Evolutionary conservation across 129 eudicot genomes (phyloP).

Genomic region (Ambrosia artemisiifolia): DNA sequence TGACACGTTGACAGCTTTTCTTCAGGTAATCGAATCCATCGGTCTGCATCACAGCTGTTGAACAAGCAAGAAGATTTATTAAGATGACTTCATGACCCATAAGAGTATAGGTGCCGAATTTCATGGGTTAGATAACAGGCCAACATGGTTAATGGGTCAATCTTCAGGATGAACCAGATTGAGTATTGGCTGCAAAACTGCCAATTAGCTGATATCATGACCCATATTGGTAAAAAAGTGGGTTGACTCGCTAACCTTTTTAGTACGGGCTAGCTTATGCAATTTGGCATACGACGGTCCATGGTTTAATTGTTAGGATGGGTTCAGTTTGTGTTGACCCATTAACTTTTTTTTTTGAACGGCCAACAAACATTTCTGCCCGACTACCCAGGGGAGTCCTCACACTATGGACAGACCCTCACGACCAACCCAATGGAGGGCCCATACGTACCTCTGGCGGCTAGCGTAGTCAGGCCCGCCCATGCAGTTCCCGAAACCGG

Average conservation of each 20-base stretch:
- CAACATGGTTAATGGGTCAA: background rate
- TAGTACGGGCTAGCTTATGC: background rate
- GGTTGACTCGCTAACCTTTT: background rate
- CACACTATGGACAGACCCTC: too few relatives aligned
- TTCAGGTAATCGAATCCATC: conserved; percentile 80
- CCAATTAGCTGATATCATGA: background rate
- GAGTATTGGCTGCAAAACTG: background rate
- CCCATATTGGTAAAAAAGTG: background rate
- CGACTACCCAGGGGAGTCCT: too few relatives aligned
- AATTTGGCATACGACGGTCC: background rate
- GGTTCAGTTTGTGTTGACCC: background rate
- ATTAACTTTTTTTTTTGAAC: background rate
- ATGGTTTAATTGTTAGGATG: background rate
- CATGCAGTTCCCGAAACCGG: too few relatives aligned
- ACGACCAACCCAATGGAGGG: too few relatives aligned
- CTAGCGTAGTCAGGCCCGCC: too few relatives aligned
- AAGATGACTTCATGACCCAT: background rate
- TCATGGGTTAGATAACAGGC: background rate
- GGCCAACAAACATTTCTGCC: too few relatives aligned
- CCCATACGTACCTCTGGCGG: too few relatives aligned
- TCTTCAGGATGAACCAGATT: background rate
- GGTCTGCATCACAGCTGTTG: conserved; percentile 83
- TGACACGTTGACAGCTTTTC: conserved; percentile 71
- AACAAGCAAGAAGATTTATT: conserved; percentile 1
- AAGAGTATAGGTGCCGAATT: background rate